These are phyloP conservation scores for Cerioporus squamosus DNA, from an alignment of 1,284 basidiomycete genomes.

Conservation along the genomic window DNA sequence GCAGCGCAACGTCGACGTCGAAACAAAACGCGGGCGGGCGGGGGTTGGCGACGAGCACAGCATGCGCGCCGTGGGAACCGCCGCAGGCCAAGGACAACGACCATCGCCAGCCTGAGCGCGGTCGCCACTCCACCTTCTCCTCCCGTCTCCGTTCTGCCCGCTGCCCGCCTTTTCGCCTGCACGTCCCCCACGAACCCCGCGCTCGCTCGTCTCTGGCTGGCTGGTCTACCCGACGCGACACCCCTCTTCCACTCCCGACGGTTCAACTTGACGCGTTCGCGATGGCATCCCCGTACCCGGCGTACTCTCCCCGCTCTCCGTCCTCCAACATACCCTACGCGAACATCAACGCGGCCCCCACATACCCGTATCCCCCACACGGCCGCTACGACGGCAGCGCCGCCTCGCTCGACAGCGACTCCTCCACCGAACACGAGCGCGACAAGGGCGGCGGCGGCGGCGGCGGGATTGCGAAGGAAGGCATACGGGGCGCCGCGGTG, in stretches of 20 bases:
- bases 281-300: slow-evolving; percentile 36
- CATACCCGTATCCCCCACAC: slow-evolving; percentile 30
- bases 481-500: slow-evolving; percentile 11
- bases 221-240: slow-evolving; percentile 21
- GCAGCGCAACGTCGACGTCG: no score
- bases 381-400: slow-evolving; percentile 21
- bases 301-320: slow-evolving; percentile 29
- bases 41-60: background rate
- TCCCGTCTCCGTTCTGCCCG: background rate
- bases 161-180: slow-evolving; percentile 3
- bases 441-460: slow-evolving; percentile 20
- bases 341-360: slow-evolving; percentile 11
- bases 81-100: background rate
- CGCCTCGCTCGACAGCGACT: slow-evolving; percentile 22
- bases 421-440: slow-evolving; percentile 8
- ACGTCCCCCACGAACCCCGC: slow-evolving; percentile 7
- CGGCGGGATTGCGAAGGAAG: slow-evolving; percentile 5
- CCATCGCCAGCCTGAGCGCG: no score
- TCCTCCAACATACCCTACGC: slow-evolving; percentile 23
- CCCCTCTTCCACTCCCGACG: background rate
- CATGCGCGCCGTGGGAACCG: slow-evolving; percentile 3
- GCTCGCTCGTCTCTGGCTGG: background rate
- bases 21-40: background rate
- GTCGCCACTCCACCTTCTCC: background rate
- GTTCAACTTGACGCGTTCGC: background rate